A percentile compares a stretch with the other conserved stretches of the same genome.
Evolutionary conservation across 2,329 filamentous ascomycete species (phyloP).

Genomic region (Aureobasidium lini): DNA sequence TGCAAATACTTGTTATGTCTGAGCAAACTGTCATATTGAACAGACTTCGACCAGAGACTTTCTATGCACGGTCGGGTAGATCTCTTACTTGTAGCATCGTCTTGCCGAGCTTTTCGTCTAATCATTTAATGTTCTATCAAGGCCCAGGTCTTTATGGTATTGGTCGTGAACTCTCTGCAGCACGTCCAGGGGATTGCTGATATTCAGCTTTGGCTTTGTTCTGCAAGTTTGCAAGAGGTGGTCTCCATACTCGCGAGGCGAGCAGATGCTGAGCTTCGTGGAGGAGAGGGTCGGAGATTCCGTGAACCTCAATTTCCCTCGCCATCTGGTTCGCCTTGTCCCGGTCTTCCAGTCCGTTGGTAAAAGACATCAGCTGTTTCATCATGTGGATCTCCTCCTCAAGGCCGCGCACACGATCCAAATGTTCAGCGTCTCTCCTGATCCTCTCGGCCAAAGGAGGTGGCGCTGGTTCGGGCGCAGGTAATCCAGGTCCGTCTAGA

Average conservation of each 20-base stretch:
- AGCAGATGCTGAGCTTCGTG: not conserved
- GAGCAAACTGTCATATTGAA: not conserved
- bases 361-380: not conserved
- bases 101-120: not conserved
- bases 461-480: not conserved
- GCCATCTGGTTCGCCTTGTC: not conserved
- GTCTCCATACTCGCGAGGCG: not conserved
- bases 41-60: not conserved
- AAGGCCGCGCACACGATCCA: not conserved
- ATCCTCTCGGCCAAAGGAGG: not conserved
- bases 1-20: not conserved
- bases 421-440: not conserved
- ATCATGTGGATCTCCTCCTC: not conserved
- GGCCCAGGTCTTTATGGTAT: not conserved
- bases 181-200: not conserved
- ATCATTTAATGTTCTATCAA: not conserved
- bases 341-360: not conserved
- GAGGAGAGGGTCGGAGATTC: not conserved
- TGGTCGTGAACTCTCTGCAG: not conserved
- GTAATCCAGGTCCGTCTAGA: not conserved
- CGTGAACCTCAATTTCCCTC: not conserved
- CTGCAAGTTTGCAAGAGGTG: not conserved
- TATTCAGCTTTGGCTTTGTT: not conserved
- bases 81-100: not conserved
- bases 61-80: not conserved